phyloP scores from a whole-genome alignment of 352 stramenopile species.

The Peronosclerospora sorghi region DNA sequence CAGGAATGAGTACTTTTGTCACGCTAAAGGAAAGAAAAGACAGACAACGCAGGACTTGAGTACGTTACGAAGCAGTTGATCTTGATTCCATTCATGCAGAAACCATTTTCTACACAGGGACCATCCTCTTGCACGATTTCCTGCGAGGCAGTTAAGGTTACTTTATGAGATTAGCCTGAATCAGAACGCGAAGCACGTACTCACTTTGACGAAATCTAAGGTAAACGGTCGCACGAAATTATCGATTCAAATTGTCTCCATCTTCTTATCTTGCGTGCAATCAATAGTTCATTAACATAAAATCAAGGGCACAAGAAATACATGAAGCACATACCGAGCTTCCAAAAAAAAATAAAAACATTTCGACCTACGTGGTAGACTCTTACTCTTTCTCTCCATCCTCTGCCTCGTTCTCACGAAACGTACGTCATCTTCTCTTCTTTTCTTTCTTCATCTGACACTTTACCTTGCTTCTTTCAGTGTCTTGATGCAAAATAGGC shows the following conservation, averaged over 20 bases:
- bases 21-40: neutral
- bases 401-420: neutral
- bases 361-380: conserved; percentile 3
- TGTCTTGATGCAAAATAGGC: too few relatives aligned
- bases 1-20: neutral
- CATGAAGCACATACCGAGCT: neutral
- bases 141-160: conserved; percentile 12
- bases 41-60: conserved; percentile 24
- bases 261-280: conserved; percentile 4
- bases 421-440: neutral
- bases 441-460: neutral
- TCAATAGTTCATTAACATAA: neutral
- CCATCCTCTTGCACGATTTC: conserved; percentile 42
- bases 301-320: neutral
- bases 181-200: neutral
- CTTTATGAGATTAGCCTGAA: neutral
- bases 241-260: conserved; percentile 38
- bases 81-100: conserved; percentile 86
- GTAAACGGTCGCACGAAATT: conserved; percentile 73
- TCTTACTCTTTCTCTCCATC: conserved; percentile 5
- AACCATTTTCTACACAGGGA: conserved; percentile 52
- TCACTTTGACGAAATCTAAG: conserved; percentile 59
- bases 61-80: conserved; percentile 82
- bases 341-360: too few relatives aligned
- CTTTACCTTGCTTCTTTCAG: too few relatives aligned